Base-by-base conservation (phyloP, 768 basidiomycete genomes). In the Peribolospora kevripleyi region DNA sequence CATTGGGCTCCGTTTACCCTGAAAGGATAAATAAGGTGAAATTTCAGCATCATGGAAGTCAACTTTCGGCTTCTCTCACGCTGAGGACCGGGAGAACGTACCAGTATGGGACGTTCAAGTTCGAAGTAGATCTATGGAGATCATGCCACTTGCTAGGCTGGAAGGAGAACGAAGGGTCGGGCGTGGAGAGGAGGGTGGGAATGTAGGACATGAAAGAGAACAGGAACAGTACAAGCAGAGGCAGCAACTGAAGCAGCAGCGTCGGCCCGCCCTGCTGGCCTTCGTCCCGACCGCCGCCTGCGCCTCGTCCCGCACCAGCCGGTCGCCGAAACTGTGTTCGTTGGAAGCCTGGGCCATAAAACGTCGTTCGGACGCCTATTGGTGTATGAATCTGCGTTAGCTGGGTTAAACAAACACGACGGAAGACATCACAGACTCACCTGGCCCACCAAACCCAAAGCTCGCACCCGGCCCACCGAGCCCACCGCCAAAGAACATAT, bases 401-500 rank as follows among this genome's bases (percentile, higher is more conserved):
- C 59, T 3, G 60, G 60, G 2, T 57, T 57, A 41, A 49, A 60
- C 45, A 60, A 58, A 41, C 58, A 57, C 47, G 57, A 61, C 36
- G 52, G 52, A 37, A 14, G 54, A 36, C 43, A 55, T 58, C 7
- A 54, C 56, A 37, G 52, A 50, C 6, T 48, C 49, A 5, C 48
- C 45, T 2, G 43, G 42, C 1, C 56, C 54, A 46, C 10, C 9
- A 14, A 14, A 46, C 46, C 59, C 62, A 47, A 56, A 50, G 8
- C 54, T 60, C 54, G 73, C 74, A 1, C 75, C 73, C 14, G 73
- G 73, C 37, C 82, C 72, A 2, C 55, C 25, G 25, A 25, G 48
- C 11, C 48, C 52, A 3, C 40, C 37, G 10, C 85, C 85, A 66
- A 97, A 97, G 76, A 97, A 93, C 82, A 88, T 86, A 64, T 93